These are phyloP conservation scores for Talaromyces rugulosus DNA, from an alignment of 2,329 filamentous ascomycete genomes.

Conservation along the genomic window DNA sequence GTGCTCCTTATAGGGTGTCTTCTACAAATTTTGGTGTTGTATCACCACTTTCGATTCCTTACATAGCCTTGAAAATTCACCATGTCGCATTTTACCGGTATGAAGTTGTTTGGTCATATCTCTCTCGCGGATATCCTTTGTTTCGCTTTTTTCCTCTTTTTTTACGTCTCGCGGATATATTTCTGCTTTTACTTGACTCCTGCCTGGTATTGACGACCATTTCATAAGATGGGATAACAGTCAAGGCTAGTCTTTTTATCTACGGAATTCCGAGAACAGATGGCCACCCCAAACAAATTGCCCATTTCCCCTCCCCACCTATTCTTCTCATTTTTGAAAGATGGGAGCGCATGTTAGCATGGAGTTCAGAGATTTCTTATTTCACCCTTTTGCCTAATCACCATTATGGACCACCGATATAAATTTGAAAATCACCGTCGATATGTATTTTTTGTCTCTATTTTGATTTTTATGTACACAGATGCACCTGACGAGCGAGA, in stretches of 20 bases:
- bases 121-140: conserved; percentile 31
- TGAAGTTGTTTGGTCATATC: conserved; percentile 34
- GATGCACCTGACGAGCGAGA: conserved; percentile 1
- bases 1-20: conserved; percentile 18
- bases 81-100: conserved; percentile 32
- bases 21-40: conserved; percentile 17
- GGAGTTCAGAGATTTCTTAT: conserved; percentile 18
- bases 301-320: conserved; percentile 16
- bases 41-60: conserved; percentile 36
- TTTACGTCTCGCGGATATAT: not conserved
- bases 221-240: not conserved
- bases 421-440: conserved; percentile 4
- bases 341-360: conserved; percentile 20
- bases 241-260: not conserved
- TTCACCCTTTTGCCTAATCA: conserved; percentile 5
- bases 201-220: not conserved
- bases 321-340: conserved; percentile 14
- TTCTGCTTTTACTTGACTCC: not conserved
- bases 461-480: conserved; percentile 11
- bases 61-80: conserved; percentile 30
- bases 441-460: conserved; percentile 11
- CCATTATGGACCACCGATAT: conserved; percentile 1
- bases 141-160: conserved; percentile 18
- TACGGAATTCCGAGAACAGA: conserved; percentile 13
- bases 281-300: conserved; percentile 1